phyloP scores from a whole-genome alignment of 78 protist species.

The Isochrysis galbana region DNA sequence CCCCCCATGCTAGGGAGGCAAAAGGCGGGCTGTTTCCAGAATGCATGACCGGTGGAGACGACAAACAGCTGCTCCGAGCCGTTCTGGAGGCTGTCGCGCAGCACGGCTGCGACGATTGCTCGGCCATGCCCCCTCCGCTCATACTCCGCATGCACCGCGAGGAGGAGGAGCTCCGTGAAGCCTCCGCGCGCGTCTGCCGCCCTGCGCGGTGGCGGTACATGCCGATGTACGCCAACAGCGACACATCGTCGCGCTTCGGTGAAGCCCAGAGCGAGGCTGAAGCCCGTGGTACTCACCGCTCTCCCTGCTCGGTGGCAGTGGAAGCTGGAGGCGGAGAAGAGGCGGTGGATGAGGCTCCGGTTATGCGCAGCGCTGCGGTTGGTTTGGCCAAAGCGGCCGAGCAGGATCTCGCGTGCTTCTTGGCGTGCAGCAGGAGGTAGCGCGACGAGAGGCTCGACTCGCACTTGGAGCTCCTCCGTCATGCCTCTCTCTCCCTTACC shows the following conservation, averaged over 20 bases:
- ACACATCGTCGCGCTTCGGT: not conserved
- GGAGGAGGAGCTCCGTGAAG: slow-evolving; percentile 5
- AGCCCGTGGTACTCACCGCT: not conserved
- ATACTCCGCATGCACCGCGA: not conserved
- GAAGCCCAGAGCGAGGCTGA: not conserved
- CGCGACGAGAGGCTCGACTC: too few species aligned
- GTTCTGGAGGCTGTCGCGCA: not conserved
- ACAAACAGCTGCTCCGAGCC: not conserved
- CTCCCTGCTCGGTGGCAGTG: not conserved
- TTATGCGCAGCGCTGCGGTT: not conserved
- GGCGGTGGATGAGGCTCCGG: not conserved
- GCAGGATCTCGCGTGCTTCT: not conserved
- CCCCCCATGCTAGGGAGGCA: not conserved
- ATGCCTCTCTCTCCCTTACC: too few species aligned
- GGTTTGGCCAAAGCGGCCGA: not conserved
- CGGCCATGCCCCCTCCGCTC: not conserved
- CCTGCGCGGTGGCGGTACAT: not conserved
- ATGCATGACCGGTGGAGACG: not conserved
- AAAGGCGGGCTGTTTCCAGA: not conserved
- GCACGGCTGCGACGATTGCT: not conserved
- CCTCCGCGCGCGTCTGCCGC: not conserved
- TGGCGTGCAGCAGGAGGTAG: too few species aligned
- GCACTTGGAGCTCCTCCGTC: too few species aligned
- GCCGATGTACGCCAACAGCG: not conserved
- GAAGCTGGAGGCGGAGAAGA: not conserved